phyloP scores from a whole-genome alignment of 495 filamentous ascomycete genomes.

The Hypoxylon rickii region DNA sequence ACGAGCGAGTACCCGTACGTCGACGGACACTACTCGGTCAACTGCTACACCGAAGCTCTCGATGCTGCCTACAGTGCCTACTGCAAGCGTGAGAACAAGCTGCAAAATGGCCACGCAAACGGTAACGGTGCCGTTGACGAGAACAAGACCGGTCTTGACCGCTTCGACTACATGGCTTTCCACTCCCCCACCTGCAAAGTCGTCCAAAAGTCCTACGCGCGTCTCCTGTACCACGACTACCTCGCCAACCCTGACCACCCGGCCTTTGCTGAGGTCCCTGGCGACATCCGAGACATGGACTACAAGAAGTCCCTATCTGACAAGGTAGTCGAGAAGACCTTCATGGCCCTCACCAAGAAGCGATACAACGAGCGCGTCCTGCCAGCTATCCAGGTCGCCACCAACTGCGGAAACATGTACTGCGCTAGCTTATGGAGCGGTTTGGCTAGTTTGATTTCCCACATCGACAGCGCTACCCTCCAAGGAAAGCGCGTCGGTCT shows the following conservation, averaged over 20 bases:
- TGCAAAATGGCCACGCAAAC: conserved; percentile 65
- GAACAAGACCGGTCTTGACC: conserved; percentile 76
- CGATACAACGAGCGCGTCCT: conserved; percentile 85
- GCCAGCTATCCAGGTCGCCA: conserved; percentile 83
- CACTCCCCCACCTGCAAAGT: conserved; percentile 98
- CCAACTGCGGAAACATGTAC: conserved; percentile 99
- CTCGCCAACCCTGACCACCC: conserved; percentile 74
- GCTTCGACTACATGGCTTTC: conserved; percentile 95
- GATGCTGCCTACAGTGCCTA: conserved; percentile 97
- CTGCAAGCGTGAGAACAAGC: conserved; percentile 75
- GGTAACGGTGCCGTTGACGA: conserved; percentile 58
- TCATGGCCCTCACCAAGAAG: conserved; percentile 96
- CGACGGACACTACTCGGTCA: conserved; percentile 92
- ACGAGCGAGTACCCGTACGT: conserved; percentile 98
- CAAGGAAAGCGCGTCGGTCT: conserved; percentile 86
- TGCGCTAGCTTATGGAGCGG: conserved; percentile 91
- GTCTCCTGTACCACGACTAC: conserved; percentile 97
- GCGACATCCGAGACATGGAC: conserved; percentile 82
- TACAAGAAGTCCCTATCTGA: conserved; percentile 86
- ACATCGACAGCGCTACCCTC: conserved; percentile 67
- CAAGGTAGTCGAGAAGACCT: conserved; percentile 95
- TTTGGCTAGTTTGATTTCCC: conserved; percentile 74
- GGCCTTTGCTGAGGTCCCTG: conserved; percentile 82
- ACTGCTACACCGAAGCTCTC: conserved; percentile 94
- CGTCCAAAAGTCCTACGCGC: conserved; percentile 91